These are phyloP conservation scores for Backusella australiensis DNA, from an alignment of 192 early-diverging fungal genomes.

Conservation along the genomic window DNA sequence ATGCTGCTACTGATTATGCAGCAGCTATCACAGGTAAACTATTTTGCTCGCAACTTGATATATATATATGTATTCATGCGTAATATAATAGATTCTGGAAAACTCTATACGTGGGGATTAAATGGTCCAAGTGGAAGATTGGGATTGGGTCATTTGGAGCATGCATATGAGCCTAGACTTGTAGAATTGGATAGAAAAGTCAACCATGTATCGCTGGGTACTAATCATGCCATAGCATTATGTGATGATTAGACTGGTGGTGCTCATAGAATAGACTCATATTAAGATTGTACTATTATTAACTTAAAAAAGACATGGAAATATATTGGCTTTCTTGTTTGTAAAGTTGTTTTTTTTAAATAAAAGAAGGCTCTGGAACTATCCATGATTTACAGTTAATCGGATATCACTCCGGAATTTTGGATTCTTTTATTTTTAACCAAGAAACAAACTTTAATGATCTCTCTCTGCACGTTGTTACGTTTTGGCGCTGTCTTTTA, in stretches of 20 bases:
- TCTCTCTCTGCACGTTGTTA: too few species aligned
- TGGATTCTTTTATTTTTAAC: not conserved
- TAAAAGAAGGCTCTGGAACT: not conserved
- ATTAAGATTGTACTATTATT: not conserved
- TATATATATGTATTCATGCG: not conserved
- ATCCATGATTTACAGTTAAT: not conserved
- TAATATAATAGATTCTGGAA: conserved; percentile 21
- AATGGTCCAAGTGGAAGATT: conserved; percentile 30
- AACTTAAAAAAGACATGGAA: not conserved
- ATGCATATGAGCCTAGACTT: conserved; percentile 28
- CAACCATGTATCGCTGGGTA: conserved; percentile 22
- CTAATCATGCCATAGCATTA: conserved; percentile 27
- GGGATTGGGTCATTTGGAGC: conserved; percentile 33
- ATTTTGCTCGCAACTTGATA: not conserved
- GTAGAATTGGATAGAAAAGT: conserved; percentile 23
- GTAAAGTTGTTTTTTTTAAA: not conserved
- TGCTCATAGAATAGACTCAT: too few species aligned
- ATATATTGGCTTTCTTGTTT: not conserved
- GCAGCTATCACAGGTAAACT: conserved; percentile 47
- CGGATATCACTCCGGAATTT: not conserved
- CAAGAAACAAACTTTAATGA: not conserved
- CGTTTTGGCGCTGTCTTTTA: too few species aligned
- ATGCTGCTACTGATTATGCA: conserved; percentile 64
- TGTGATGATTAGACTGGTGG: not conserved
- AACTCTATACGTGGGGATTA: conserved; percentile 36